phyloP scores from a whole-genome alignment of 1,284 basidiomycete species.

The Uromyces viciae-fabae region DNA sequence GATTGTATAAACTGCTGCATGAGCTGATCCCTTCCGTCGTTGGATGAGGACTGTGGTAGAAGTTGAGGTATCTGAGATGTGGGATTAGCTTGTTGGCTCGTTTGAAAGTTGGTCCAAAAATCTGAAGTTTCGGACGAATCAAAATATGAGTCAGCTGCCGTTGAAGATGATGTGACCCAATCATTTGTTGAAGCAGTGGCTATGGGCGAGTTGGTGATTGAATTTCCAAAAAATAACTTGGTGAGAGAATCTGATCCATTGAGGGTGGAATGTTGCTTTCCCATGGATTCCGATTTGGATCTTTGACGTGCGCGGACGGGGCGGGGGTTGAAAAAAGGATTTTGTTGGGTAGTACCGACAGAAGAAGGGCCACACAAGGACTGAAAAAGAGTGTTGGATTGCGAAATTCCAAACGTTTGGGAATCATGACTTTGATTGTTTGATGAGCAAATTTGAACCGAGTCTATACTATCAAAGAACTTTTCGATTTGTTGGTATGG shows the following conservation, averaged over 20 bases:
- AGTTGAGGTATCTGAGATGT: not conserved
- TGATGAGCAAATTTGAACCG: too few species aligned
- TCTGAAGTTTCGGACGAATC: not conserved
- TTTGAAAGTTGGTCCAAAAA: conserved; percentile 5
- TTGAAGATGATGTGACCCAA: too few species aligned
- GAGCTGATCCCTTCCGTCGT: not conserved
- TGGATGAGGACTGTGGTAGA: not conserved
- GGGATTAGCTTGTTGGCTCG: not conserved
- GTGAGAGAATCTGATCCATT: not conserved
- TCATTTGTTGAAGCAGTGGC: not conserved
- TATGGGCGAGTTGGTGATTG: not conserved
- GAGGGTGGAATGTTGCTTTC: not conserved
- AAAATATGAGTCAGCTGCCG: not conserved
- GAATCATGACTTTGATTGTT: too few species aligned
- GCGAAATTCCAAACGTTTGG: not conserved
- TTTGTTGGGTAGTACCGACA: too few species aligned
- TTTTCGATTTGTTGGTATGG: conserved; percentile 2
- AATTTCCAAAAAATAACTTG: conserved; percentile 4
- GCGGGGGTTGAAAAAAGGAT: conserved; percentile 17
- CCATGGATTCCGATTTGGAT: conserved; percentile 34
- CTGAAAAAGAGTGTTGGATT: not conserved
- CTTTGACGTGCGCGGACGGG: conserved; percentile 12
- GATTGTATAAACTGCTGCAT: not conserved
- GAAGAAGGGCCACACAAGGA: too few species aligned
- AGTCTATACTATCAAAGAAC: not conserved